A percentile compares a stretch with the other conserved stretches of the same genome.
These are phyloP conservation scores for Talaromyces sp. DNA, from an alignment of 2,329 filamentous ascomycete genomes.

Conservation along the genomic window DNA sequence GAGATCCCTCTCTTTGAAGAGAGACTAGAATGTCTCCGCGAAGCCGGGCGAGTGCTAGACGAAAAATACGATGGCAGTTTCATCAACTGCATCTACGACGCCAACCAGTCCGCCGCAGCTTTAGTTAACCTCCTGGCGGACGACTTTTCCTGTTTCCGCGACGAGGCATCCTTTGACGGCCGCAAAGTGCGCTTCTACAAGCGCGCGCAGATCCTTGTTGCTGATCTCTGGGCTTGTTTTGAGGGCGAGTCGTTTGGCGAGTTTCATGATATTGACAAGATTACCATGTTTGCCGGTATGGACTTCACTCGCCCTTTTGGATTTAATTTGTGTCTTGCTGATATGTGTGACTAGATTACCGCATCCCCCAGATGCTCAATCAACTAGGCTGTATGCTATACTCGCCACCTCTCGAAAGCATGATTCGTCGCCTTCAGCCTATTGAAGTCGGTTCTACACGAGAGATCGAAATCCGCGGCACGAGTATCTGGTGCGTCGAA, in stretches of 20 bases:
- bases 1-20: conserved; percentile 79
- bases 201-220: conserved; percentile 90
- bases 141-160: conserved; percentile 80
- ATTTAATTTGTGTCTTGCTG: neutral
- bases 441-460: conserved; percentile 69
- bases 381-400: conserved; percentile 77
- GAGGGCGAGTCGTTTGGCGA: conserved; percentile 71
- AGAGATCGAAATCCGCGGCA: conserved; percentile 85
- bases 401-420: conserved; percentile 69
- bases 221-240: conserved; percentile 95
- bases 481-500: conserved; percentile 95
- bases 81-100: conserved; percentile 65
- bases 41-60: conserved; percentile 75
- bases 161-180: conserved; percentile 71
- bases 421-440: conserved; percentile 59
- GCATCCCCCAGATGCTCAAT: conserved; percentile 88
- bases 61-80: conserved; percentile 76
- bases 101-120: conserved; percentile 71
- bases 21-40: conserved; percentile 71
- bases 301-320: neutral
- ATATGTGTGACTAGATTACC: conserved; percentile 61
- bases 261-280: conserved; percentile 86
- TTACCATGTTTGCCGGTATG: conserved; percentile 88
- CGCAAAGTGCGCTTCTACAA: conserved; percentile 80
- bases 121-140: conserved; percentile 81